phyloP scores from a whole-genome alignment of 768 basidiomycete species.

The Peribolospora kevripleyi region DNA sequence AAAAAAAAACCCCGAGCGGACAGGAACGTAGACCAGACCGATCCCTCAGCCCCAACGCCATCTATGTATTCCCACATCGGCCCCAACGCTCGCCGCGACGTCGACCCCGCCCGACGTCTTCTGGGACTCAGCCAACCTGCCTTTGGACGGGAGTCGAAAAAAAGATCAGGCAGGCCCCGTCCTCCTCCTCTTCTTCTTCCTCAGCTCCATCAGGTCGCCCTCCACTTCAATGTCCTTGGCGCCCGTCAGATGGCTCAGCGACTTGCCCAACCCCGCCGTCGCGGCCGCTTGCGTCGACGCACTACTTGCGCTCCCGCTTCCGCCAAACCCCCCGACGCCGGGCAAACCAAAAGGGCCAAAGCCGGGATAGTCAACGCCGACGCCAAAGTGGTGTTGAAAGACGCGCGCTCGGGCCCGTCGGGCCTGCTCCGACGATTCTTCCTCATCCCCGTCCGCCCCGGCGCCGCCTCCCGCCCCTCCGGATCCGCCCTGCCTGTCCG shows the following conservation, averaged over 20 bases:
- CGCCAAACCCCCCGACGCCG: constrained; percentile 8
- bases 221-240: constrained; percentile 15
- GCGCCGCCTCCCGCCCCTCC: too few species aligned
- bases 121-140: too few species aligned
- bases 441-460: too few species aligned
- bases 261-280: constrained; percentile 13
- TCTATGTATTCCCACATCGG: too few species aligned
- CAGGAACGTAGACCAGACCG: too few species aligned
- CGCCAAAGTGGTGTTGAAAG: constrained; percentile 6
- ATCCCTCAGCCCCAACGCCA: too few species aligned
- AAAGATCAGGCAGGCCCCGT: too few species aligned
- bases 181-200: constrained; percentile 13
- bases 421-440: background rate
- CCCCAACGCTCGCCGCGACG: too few species aligned
- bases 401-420: constrained; percentile 5
- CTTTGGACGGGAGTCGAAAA: too few species aligned
- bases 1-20: too few species aligned
- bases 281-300: constrained; percentile 10
- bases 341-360: background rate
- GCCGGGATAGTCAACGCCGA: background rate
- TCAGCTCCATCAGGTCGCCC: constrained; percentile 14
- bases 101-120: too few species aligned
- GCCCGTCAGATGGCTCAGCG: constrained; percentile 11
- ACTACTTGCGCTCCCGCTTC: constrained; percentile 11
- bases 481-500: too few species aligned